These are phyloP conservation scores for Pyrenophora teres DNA, from an alignment of 2,329 filamentous ascomycete species.

Conservation along the genomic window DNA sequence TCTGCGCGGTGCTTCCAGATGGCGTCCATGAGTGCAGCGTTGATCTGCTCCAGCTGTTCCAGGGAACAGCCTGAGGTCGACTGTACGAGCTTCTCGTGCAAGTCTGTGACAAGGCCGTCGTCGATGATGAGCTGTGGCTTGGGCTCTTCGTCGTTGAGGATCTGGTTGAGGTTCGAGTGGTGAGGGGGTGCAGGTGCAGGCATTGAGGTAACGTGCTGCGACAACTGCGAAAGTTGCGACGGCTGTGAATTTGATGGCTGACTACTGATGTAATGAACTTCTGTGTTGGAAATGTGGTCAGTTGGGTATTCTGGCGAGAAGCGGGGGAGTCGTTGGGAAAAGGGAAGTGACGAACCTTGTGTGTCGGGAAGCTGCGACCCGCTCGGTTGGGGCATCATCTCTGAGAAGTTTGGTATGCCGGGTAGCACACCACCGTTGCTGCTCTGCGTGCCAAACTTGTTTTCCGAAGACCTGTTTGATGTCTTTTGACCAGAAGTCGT, in stretches of 20 bases:
- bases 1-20: constrained; percentile 80
- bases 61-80: constrained; percentile 79
- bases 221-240: constrained; percentile 46
- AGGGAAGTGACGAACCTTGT: constrained; percentile 55
- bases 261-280: constrained; percentile 41
- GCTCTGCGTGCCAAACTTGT: constrained; percentile 73
- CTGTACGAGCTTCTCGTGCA: constrained; percentile 68
- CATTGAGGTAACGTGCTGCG: constrained; percentile 38
- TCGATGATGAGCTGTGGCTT: constrained; percentile 52
- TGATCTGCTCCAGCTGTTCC: constrained; percentile 94
- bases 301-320: constrained; percentile 14
- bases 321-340: constrained; percentile 20
- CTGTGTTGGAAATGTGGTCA: constrained; percentile 29
- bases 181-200: constrained; percentile 45
- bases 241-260: constrained; percentile 47
- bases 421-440: constrained; percentile 64
- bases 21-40: constrained; percentile 85
- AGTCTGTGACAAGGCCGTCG: constrained; percentile 56
- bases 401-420: constrained; percentile 62
- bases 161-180: constrained; percentile 45
- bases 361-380: constrained; percentile 69
- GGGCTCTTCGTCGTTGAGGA: constrained; percentile 49
- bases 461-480: constrained; percentile 71
- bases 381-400: constrained; percentile 54
- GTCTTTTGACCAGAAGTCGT: constrained; percentile 82